Conservation (phyloP, 2,329 filamentous ascomycete species). For the Curvularia spicifera region DNA sequence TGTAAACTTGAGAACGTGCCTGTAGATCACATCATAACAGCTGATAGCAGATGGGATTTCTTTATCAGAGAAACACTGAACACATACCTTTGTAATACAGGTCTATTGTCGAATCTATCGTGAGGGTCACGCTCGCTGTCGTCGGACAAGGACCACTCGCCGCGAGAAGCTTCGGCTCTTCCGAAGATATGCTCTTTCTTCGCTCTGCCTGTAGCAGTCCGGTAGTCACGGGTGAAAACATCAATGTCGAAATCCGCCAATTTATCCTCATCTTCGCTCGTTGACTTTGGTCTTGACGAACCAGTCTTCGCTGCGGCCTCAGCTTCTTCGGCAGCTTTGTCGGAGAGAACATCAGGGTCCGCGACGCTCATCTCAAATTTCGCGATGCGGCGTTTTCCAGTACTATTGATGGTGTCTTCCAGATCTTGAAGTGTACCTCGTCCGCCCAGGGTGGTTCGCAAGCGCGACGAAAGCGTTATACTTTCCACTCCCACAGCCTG, state of each 20-base stretch:
- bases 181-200: conserved; percentile 52
- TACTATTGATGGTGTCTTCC: conserved; percentile 71
- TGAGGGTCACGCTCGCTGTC: conserved; percentile 41
- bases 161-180: conserved; percentile 48
- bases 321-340: conserved; percentile 28
- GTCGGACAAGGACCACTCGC: conserved; percentile 45
- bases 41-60: not conserved
- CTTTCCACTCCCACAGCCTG: conserved; percentile 79
- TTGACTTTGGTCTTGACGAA: conserved; percentile 32
- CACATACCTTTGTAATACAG: conserved; percentile 47
- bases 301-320: conserved; percentile 37
- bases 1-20: not conserved
- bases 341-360: conserved; percentile 43
- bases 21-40: not conserved
- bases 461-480: conserved; percentile 75
- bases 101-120: conserved; percentile 46
- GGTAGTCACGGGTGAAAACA: conserved; percentile 42
- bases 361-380: conserved; percentile 72
- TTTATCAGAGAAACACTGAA: not conserved
- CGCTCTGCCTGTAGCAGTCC: conserved; percentile 16
- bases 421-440: conserved; percentile 66
- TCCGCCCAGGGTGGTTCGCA: conserved; percentile 57
- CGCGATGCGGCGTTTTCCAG: conserved; percentile 80
- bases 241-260: conserved; percentile 45
- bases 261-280: conserved; percentile 25